phyloP scores from a whole-genome alignment of 805 yeast species.

The Saccharomyces kudriavzevii region DNA sequence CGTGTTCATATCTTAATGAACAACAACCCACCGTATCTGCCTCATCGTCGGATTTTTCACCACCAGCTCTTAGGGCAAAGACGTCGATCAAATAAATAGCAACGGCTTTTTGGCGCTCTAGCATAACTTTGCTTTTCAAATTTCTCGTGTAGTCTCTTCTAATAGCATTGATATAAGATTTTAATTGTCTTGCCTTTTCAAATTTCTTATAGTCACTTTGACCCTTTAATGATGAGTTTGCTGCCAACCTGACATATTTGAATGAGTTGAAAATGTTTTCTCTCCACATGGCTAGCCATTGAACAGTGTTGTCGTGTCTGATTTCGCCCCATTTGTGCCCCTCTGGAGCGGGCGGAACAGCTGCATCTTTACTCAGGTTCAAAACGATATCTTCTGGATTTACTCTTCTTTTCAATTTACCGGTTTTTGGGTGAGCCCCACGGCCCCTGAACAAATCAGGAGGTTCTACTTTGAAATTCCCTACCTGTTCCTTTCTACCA shows the following conservation, averaged over 20 bases:
- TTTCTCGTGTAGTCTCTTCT: constrained; percentile 65
- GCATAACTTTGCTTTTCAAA: constrained; percentile 69
- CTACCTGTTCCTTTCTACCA: constrained; percentile 86
- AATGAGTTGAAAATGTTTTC: constrained; percentile 79
- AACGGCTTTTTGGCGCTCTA: constrained; percentile 84
- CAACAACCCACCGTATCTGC: constrained; percentile 99
- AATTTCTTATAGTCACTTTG: constrained; percentile 85
- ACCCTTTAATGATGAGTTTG: constrained; percentile 84
- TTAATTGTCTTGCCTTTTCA: constrained; percentile 85
- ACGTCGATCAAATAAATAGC: constrained; percentile 89
- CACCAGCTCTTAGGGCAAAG: constrained; percentile 95
- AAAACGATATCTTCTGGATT: constrained; percentile 82
- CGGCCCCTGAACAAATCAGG: constrained; percentile 95
- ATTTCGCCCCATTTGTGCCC: constrained; percentile 91
- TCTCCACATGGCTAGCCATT: constrained; percentile 97
- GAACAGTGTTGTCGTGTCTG: constrained; percentile 78
- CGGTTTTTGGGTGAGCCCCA: constrained; percentile 95
- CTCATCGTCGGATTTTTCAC: constrained; percentile 93
- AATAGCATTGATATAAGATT: constrained; percentile 60
- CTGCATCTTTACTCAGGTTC: constrained; percentile 65
- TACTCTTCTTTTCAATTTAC: constrained; percentile 80
- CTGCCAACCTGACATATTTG: constrained; percentile 88
- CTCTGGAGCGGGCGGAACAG: constrained; percentile 72
- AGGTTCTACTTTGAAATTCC: constrained; percentile 91
- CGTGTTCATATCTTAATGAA: constrained; percentile 83